phyloP scores from a whole-genome alignment of 2,329 filamentous ascomycete species.

The Colletotrichum somersetense region DNA sequence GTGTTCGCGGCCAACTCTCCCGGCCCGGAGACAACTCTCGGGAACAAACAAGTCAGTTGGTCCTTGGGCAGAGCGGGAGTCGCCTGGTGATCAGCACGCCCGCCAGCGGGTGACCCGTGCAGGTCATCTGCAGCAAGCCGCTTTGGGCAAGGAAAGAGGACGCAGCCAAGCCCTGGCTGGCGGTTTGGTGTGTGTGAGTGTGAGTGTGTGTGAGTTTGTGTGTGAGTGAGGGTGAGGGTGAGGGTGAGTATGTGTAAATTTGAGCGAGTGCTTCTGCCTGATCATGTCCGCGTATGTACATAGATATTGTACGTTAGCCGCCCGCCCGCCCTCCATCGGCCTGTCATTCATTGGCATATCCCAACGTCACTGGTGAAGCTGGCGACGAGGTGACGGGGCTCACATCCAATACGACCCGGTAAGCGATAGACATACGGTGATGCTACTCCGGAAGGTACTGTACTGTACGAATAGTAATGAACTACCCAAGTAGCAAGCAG shows the following conservation, averaged over 20 bases:
- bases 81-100: conserved; percentile 27
- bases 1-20: too few species aligned
- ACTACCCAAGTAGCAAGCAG: too few species aligned
- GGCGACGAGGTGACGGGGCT: conserved; percentile 7
- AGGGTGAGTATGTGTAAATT: too few species aligned
- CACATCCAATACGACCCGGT: conserved; percentile 1
- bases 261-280: background rate
- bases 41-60: background rate
- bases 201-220: background rate
- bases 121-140: conserved; percentile 34
- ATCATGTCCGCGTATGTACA: background rate
- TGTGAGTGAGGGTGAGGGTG: background rate
- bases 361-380: conserved; percentile 24
- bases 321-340: too few species aligned
- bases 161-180: background rate
- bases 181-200: background rate
- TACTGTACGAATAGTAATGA: too few species aligned
- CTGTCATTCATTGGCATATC: background rate
- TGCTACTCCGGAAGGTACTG: too few species aligned
- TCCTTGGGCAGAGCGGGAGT: conserved; percentile 14
- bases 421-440: background rate
- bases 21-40: background rate
- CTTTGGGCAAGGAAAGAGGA: conserved; percentile 23
- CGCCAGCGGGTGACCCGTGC: conserved; percentile 31
- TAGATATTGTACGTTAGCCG: background rate